These are phyloP conservation scores for Myxozyma geophila DNA, from an alignment of 805 yeast species.

Conservation along the genomic window DNA sequence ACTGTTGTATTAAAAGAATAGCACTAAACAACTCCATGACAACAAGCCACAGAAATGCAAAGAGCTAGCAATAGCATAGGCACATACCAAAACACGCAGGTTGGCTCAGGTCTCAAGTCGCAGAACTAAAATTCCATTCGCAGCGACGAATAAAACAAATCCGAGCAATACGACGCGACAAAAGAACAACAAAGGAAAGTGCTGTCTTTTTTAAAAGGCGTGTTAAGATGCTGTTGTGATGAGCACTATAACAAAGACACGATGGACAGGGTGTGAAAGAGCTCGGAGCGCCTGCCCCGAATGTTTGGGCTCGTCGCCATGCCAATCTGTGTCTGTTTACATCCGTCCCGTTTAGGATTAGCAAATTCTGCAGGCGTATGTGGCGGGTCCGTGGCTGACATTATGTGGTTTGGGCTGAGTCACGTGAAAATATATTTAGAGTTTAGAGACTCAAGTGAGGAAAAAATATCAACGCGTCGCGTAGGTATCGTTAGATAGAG, in stretches of 20 bases:
- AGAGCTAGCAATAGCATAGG: background rate
- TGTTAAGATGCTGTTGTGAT: conserved; percentile 4
- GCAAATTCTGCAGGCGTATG: background rate
- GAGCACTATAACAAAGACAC: background rate
- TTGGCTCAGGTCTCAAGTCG: background rate
- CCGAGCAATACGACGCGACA: background rate
- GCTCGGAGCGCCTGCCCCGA: conserved; percentile 3
- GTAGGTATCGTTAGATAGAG: background rate
- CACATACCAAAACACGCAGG: conserved; percentile 1
- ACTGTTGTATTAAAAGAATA: no score
- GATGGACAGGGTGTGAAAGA: conserved; percentile 2
- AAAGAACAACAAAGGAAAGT: background rate
- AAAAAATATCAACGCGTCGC: background rate
- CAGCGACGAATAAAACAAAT: background rate
- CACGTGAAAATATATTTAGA: background rate
- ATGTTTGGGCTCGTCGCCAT: conserved; percentile 25
- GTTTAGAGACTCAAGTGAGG: no score
- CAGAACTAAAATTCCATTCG: background rate
- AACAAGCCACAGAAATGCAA: background rate
- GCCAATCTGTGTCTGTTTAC: conserved; percentile 23
- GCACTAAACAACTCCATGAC: no score
- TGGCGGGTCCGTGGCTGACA: background rate
- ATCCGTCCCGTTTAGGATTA: background rate
- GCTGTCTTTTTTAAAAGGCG: background rate
- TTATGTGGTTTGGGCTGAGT: background rate